phyloP scores from a whole-genome alignment of 345 rosid species.

The Luvunga scandens region DNA sequence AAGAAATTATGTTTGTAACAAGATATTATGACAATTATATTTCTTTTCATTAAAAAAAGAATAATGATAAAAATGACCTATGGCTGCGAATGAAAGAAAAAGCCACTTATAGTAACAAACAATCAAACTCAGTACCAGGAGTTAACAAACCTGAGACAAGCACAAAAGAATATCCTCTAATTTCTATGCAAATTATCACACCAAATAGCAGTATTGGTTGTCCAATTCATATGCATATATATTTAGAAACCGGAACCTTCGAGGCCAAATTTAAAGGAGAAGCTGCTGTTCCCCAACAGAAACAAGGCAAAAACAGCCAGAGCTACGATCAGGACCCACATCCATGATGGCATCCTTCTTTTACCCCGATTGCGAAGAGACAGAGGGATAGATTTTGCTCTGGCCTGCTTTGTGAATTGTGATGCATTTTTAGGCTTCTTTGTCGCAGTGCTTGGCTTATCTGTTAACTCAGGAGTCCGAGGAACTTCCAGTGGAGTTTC shows the following conservation, averaged over 20 bases:
- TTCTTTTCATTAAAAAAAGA: background rate
- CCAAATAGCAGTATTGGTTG: slow-evolving; percentile 3
- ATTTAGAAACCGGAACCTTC: slow-evolving; percentile 12
- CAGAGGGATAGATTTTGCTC: slow-evolving; percentile 57
- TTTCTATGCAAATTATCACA: slow-evolving; percentile 14
- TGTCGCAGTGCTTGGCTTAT: slow-evolving; percentile 20
- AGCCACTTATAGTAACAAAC: background rate
- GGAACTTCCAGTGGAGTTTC: slow-evolving; percentile 41
- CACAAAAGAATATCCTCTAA: slow-evolving; percentile 30
- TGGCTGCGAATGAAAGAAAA: slow-evolving; percentile 9
- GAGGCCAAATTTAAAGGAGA: slow-evolving; percentile 29
- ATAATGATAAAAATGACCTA: slow-evolving; percentile 10
- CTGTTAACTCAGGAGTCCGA: slow-evolving; percentile 35
- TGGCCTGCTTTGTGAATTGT: slow-evolving; percentile 55
- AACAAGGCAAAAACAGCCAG: slow-evolving; percentile 43
- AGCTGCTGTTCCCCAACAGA: slow-evolving; percentile 50
- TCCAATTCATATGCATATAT: background rate
- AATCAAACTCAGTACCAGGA: slow-evolving; percentile 8
- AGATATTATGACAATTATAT: background rate
- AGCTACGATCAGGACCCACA: slow-evolving; percentile 54
- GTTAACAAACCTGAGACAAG: slow-evolving; percentile 5
- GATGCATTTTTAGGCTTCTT: slow-evolving; percentile 44
- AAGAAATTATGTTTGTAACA: background rate
- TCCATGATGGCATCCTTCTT: slow-evolving; percentile 74
- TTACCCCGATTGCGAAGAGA: slow-evolving; percentile 69